These are phyloP conservation scores for Oryza australiensis DNA, from an alignment of 176 grass and related monocot genomes.

Conservation along the genomic window DNA sequence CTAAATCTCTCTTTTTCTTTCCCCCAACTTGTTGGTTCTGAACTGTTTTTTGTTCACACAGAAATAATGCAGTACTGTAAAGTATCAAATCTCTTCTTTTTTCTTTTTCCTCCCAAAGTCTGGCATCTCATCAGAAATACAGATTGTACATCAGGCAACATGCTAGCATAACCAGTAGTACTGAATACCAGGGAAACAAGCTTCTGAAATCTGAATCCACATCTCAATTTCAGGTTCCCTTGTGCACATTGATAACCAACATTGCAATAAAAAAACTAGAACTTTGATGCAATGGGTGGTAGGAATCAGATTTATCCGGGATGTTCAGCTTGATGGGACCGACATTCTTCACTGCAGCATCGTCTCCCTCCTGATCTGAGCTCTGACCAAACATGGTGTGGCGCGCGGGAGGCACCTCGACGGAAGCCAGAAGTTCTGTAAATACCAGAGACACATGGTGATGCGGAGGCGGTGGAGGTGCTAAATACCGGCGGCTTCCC, in stretches of 20 bases:
- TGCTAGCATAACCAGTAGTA: background rate
- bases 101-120: background rate
- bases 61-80: background rate
- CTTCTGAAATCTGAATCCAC: background rate
- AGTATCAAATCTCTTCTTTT: too few species aligned
- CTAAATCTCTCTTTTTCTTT: too few species aligned
- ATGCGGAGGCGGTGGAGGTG: too few species aligned
- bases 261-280: background rate
- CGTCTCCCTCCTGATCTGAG: too few species aligned
- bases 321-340: background rate
- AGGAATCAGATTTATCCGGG: too few species aligned
- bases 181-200: background rate
- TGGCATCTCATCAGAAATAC: background rate
- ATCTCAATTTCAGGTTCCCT: background rate
- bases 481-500: too few species aligned
- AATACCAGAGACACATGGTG: too few species aligned
- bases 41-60: too few species aligned
- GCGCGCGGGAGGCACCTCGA: too few species aligned
- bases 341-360: background rate
- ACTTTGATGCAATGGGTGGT: background rate
- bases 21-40: too few species aligned
- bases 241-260: background rate
- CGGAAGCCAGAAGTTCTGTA: too few species aligned
- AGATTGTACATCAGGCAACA: background rate
- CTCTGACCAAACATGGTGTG: too few species aligned